Evolutionary conservation across 2,329 filamentous ascomycete genomes (phyloP).

Genomic region (Zasmidium angulare): DNA sequence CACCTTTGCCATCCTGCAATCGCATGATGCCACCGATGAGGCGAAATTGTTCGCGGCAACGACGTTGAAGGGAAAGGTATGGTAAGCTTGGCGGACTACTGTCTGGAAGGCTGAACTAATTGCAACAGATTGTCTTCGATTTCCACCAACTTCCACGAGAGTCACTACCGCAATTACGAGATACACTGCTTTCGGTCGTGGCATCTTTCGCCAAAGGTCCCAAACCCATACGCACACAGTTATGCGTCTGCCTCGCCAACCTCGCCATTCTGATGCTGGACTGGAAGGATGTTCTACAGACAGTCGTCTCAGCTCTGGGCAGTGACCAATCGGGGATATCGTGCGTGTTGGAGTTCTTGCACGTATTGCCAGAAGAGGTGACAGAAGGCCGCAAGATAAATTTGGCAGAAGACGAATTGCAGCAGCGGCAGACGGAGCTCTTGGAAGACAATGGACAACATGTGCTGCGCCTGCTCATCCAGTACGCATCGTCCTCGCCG

Average conservation of each 20-base stretch:
- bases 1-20: conserved; percentile 82
- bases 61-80: conserved; percentile 95
- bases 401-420: conserved; percentile 96
- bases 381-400: conserved; percentile 99
- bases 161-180: conserved; percentile 74
- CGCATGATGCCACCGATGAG: conserved; percentile 71
- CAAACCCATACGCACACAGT: conserved; percentile 75
- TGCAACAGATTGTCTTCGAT: conserved; percentile 85
- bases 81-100: conserved; percentile 17
- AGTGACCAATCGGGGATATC: conserved; percentile 75
- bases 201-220: conserved; percentile 79
- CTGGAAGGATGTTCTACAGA: conserved; percentile 89
- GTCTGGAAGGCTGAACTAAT: conserved; percentile 8
- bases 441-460: conserved; percentile 86
- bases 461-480: conserved; percentile 82
- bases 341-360: conserved; percentile 91
- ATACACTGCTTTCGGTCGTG: conserved; percentile 78
- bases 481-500: conserved; percentile 91
- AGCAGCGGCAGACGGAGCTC: conserved; percentile 79
- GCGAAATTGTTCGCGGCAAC: conserved; percentile 94
- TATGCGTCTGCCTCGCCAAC: conserved; percentile 92
- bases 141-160: conserved; percentile 79
- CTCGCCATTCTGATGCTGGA: conserved; percentile 93
- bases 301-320: conserved; percentile 76
- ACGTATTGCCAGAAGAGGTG: conserved; percentile 96